Evolutionary conservation across 371 early-diverging fungal genomes (phyloP).

Genomic region (Quaeritorhiza haematococci): DNA sequence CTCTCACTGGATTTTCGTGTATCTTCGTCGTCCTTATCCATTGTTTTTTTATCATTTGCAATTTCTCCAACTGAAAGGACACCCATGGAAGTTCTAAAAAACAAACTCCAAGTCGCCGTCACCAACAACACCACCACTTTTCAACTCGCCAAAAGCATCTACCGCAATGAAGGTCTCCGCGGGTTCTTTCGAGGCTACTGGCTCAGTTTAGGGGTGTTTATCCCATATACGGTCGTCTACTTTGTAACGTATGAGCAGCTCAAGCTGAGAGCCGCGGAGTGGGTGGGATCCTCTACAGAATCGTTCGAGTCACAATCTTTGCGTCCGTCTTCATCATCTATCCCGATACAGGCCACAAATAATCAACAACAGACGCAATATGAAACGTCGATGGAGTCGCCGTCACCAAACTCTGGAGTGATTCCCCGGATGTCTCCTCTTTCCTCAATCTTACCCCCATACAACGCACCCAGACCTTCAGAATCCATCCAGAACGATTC

Average conservation of each 20-base stretch:
- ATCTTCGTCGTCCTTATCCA: too few species aligned
- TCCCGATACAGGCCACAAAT: too few species aligned
- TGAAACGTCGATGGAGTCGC: not conserved
- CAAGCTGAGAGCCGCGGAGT: conserved; percentile 40
- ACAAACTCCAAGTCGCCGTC: conserved; percentile 51
- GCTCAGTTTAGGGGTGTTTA: conserved; percentile 65
- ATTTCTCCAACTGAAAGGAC: conserved; percentile 42
- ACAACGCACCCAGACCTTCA: too few species aligned
- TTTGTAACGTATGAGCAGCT: conserved; percentile 73
- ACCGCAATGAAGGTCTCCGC: conserved; percentile 48
- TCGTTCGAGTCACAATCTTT: not conserved
- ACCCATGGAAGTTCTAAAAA: conserved; percentile 82
- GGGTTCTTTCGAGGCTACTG: conserved; percentile 76
- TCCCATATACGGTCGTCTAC: conserved; percentile 64
- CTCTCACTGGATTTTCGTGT: too few species aligned
- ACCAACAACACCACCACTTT: conserved; percentile 13
- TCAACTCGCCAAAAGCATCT: conserved; percentile 40
- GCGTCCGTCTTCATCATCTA: too few species aligned
- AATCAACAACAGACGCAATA: conserved; percentile 2
- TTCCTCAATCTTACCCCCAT: too few species aligned
- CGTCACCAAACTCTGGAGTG: too few species aligned
- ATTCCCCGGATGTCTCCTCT: too few species aligned
- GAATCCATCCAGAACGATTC: too few species aligned
- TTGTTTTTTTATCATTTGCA: too few species aligned
- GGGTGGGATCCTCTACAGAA: not conserved